These are phyloP conservation scores for Dichomitus squalens DNA, from an alignment of 1,284 basidiomycete species.

Conservation along the genomic window DNA sequence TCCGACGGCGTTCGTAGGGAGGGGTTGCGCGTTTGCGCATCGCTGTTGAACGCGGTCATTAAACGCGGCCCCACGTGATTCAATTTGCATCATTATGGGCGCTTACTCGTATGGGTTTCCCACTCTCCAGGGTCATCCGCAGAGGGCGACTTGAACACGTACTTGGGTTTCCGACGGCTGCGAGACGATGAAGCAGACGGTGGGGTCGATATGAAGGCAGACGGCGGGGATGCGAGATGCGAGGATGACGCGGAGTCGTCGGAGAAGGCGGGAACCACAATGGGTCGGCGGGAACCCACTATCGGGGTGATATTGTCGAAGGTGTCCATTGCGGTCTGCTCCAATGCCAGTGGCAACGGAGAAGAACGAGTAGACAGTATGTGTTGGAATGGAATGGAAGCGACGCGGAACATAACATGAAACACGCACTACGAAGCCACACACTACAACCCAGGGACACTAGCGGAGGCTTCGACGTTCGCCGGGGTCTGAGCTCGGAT, in stretches of 20 bases:
- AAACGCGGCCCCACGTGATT: conserved; percentile 20
- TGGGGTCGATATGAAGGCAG: neutral
- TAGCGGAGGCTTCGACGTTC: neutral
- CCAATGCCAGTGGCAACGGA: neutral
- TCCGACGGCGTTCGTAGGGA: conserved; percentile 17
- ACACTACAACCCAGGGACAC: neutral
- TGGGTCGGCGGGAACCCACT: conserved; percentile 21
- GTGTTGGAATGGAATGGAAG: neutral
- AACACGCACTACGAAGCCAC: conserved; percentile 4
- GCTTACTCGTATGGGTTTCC: conserved; percentile 16
- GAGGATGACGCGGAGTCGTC: conserved; percentile 14
- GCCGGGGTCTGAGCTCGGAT: neutral
- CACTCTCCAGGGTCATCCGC: conserved; percentile 18
- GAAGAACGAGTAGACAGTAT: neutral
- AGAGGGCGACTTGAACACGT: conserved; percentile 17
- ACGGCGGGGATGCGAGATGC: conserved; percentile 11
- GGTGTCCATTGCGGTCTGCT: conserved; percentile 11
- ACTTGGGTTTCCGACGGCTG: conserved; percentile 15
- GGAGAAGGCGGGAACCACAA: conserved; percentile 15
- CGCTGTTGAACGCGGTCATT: conserved; percentile 16
- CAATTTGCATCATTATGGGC: conserved; percentile 19
- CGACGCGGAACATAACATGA: neutral
- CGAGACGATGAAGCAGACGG: neutral
- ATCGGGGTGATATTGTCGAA: conserved; percentile 20
- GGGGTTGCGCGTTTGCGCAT: conserved; percentile 15